A percentile compares a stretch with the other conserved stretches of the same genome.
Evolutionary conservation across 1,139 yeast species (phyloP).

Genomic region (Debaryomycetaceae sp.): DNA sequence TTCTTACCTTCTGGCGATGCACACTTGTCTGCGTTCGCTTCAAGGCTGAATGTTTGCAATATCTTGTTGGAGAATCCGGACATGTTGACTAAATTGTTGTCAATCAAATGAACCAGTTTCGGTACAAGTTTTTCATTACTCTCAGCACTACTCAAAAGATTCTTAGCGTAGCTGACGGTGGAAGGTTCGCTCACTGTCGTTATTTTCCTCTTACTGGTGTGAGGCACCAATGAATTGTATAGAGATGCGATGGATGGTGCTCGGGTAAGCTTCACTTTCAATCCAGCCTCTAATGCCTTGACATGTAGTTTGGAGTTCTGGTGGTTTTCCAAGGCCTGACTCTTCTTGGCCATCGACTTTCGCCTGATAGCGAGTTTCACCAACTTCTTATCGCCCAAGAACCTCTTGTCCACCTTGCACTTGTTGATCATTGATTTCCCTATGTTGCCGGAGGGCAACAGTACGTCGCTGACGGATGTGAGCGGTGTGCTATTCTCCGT

Average conservation of each 20-base stretch:
- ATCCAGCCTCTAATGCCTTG: constrained; percentile 51
- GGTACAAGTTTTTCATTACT: constrained; percentile 11
- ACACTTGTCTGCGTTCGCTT: neutral
- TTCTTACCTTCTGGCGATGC: constrained; percentile 5
- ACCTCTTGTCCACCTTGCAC: constrained; percentile 21
- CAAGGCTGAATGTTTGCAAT: constrained; percentile 24
- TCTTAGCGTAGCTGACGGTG: constrained; percentile 1
- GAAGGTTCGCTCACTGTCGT: constrained; percentile 4
- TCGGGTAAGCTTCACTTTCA: constrained; percentile 45
- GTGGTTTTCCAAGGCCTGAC: constrained; percentile 1
- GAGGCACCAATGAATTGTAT: constrained; percentile 43
- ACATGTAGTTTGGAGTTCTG: constrained; percentile 38
- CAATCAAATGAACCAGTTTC: constrained; percentile 31
- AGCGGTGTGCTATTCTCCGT: neutral
- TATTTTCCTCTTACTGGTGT: constrained; percentile 16
- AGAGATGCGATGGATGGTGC: constrained; percentile 42
- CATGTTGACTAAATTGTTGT: constrained; percentile 33
- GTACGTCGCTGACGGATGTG: neutral
- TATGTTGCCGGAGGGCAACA: neutral
- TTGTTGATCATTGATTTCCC: constrained; percentile 12
- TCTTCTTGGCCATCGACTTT: constrained; percentile 23
- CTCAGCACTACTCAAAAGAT: constrained; percentile 6
- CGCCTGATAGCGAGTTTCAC: constrained; percentile 42
- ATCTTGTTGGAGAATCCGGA: constrained; percentile 36
- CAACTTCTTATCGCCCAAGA: constrained; percentile 19